These are phyloP conservation scores for Lophium mytilinum DNA, from an alignment of 495 filamentous ascomycete genomes.

Conservation along the genomic window DNA sequence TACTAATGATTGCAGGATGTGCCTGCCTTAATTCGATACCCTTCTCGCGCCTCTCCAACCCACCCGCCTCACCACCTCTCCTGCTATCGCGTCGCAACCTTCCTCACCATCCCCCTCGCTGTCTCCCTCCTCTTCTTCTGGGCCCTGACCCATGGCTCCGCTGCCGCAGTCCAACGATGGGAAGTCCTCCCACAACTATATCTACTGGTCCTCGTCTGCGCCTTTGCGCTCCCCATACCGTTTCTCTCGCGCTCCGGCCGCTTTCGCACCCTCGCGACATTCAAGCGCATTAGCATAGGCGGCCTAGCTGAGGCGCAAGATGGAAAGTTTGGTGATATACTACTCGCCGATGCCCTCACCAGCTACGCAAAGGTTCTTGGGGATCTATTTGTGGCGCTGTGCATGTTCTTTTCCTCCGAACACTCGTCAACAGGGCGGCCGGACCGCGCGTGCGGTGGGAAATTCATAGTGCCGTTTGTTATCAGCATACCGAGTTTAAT, in stretches of 20 bases:
- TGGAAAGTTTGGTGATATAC: conserved; percentile 87
- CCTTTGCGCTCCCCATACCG: conserved; percentile 67
- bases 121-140: conserved; percentile 74
- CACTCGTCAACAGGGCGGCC: conserved; percentile 70
- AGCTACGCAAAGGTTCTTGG: conserved; percentile 87
- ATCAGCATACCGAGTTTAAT: conserved; percentile 75
- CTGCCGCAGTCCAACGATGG: conserved; percentile 58
- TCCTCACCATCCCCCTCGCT: conserved; percentile 60
- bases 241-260: conserved; percentile 65
- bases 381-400: conserved; percentile 78
- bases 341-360: conserved; percentile 91
- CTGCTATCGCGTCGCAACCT: conserved; percentile 70
- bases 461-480: conserved; percentile 67
- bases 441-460: conserved; percentile 70
- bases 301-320: conserved; percentile 72
- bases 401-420: conserved; percentile 72
- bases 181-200: conserved; percentile 76
- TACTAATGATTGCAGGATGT: conserved; percentile 53
- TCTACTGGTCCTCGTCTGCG: conserved; percentile 57
- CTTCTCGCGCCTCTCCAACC: conserved; percentile 52
- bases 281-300: conserved; percentile 67
- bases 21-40: conserved; percentile 71
- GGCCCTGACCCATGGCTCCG: conserved; percentile 61
- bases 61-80: conserved; percentile 68
- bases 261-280: conserved; percentile 58